Evolutionary conservation across 257 asterid genomes (phyloP).

Genomic region (Ilex asprella): DNA sequence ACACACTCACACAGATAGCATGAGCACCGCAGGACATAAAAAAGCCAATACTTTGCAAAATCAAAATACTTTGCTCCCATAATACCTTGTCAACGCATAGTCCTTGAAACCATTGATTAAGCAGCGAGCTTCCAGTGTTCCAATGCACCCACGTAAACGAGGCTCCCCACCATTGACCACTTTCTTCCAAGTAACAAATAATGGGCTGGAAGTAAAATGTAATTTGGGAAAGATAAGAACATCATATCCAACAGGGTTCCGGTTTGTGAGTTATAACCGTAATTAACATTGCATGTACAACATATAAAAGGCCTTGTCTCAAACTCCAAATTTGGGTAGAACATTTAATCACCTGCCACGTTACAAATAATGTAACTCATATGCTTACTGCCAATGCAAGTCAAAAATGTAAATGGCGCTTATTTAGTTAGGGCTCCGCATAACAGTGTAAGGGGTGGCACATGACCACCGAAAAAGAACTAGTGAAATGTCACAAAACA

Average conservation of each 20-base stretch:
- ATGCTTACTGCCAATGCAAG: no score
- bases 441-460: no score
- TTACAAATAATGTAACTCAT: no score
- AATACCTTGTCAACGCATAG: conserved; percentile 86
- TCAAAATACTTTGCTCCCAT: background rate
- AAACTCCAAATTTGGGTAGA: background rate
- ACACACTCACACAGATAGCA: no score
- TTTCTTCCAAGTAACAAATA: conserved; percentile 97
- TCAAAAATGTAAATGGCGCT: no score
- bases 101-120: conserved; percentile 76
- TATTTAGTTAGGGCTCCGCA: no score
- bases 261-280: no score
- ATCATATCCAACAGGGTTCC: conserved; percentile 3
- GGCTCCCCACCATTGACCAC: conserved; percentile 88
- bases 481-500: no score
- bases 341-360: background rate
- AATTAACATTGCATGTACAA: background rate
- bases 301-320: background rate
- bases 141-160: conserved; percentile 94
- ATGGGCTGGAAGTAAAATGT: conserved; percentile 55
- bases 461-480: no score
- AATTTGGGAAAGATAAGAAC: conserved; percentile 14
- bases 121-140: conserved; percentile 85
- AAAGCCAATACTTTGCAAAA: no score
- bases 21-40: no score